Percentiles rank a stretch among this genome's conserved stretches.
Conservation (phyloP, 495 filamentous ascomycete species). For the Barbatosphaeria neglecta region DNA sequence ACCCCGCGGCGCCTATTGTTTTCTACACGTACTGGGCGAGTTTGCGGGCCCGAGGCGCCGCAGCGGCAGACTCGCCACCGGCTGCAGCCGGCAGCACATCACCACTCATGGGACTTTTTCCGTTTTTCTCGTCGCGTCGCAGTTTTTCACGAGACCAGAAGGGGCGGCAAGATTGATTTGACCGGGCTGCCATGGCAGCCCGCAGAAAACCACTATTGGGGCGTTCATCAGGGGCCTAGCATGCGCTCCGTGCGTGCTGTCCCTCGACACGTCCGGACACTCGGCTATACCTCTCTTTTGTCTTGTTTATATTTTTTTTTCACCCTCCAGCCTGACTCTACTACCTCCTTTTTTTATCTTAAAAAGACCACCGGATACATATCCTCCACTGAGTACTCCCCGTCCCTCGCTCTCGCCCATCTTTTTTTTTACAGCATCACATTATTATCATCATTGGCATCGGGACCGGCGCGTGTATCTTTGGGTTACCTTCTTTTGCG, state of each 20-base stretch:
- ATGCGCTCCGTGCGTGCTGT: neutral
- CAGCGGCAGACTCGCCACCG: neutral
- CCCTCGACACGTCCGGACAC: neutral
- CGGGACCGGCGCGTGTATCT: neutral
- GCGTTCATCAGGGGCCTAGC: neutral
- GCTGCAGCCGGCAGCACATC: conserved; percentile 3
- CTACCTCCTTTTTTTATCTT: no score
- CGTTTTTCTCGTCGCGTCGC: conserved; percentile 1
- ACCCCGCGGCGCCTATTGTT: neutral
- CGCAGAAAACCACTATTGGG: no score
- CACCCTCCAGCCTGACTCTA: neutral
- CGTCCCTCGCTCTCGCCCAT: neutral
- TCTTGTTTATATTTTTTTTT: neutral
- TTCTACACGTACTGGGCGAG: conserved; percentile 1
- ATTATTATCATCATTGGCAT: neutral
- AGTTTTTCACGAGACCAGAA: neutral
- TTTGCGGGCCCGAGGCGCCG: no score
- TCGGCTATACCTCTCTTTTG: neutral
- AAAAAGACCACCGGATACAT: neutral
- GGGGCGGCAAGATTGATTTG: conserved; percentile 1
- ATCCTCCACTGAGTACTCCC: no score
- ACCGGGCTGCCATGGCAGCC: no score
- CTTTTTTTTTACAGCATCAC: neutral
- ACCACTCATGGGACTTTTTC: conserved; percentile 12
- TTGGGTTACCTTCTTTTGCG: no score